Evolutionary conservation across 306 rosid genomes (phyloP).

Genomic region (Leucaena leucocephala): DNA sequence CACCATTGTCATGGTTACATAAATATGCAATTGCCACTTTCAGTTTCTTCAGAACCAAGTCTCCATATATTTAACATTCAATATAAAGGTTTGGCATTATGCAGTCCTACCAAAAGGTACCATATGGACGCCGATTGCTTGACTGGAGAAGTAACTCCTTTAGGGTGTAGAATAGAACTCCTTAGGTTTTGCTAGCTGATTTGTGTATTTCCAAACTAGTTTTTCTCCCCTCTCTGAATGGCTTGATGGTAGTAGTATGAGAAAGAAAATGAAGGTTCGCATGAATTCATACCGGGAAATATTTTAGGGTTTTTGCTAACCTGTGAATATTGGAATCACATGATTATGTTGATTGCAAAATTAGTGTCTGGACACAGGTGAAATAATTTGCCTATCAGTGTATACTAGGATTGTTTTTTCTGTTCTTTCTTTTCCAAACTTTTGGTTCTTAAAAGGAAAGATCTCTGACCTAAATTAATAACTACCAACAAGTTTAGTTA

Average conservation of each 20-base stretch:
- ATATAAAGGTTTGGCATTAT: not conserved
- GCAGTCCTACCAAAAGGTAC: not conserved
- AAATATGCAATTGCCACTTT: not conserved
- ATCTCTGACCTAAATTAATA: too few species aligned
- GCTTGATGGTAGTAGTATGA: not conserved
- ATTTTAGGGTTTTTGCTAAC: not conserved
- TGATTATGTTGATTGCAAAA: not conserved
- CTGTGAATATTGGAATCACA: not conserved
- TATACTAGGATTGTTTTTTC: not conserved
- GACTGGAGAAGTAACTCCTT: not conserved
- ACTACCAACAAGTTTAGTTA: too few species aligned
- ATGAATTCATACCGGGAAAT: not conserved
- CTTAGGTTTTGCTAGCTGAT: not conserved
- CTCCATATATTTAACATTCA: not conserved
- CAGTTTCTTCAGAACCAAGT: not conserved
- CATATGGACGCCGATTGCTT: not conserved
- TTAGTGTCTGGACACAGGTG: not conserved
- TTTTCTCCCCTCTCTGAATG: not conserved
- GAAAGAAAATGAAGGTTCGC: not conserved
- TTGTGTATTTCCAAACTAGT: not conserved
- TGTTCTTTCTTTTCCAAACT: too few species aligned
- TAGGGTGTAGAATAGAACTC: not conserved
- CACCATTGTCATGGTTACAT: not conserved
- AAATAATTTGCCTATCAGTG: not conserved
- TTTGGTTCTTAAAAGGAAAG: too few species aligned